phyloP scores from a whole-genome alignment of 352 stramenopile genomes.

The Blastocystis sp. region DNA sequence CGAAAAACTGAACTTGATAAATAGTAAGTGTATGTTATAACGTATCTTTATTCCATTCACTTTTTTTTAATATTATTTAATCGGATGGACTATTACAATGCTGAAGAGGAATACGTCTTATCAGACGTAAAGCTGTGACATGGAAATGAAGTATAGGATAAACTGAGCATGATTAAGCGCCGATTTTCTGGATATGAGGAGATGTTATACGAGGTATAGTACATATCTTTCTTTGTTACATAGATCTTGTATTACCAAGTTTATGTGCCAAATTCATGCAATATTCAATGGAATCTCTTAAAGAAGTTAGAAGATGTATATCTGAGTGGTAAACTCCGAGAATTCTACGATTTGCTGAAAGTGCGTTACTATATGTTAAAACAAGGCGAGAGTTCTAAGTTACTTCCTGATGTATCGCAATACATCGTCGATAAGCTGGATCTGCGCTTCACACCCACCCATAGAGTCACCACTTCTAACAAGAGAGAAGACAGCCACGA shows the following conservation, averaged over 20 bases:
- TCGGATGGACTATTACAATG: not conserved
- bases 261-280: not conserved
- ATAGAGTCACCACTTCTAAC: too few relatives aligned
- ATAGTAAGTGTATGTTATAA: too few relatives aligned
- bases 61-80: not conserved
- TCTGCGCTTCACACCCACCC: not conserved
- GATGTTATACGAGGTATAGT: not conserved
- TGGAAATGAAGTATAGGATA: not conserved
- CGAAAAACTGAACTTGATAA: too few relatives aligned
- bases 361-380: not conserved
- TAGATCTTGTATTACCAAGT: slow-evolving; percentile 32
- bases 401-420: not conserved
- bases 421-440: not conserved
- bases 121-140: not conserved
- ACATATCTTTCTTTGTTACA: not conserved
- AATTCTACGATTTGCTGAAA: not conserved
- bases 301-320: not conserved
- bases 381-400: not conserved
- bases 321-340: not conserved
- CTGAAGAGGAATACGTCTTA: slow-evolving; percentile 29
- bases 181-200: not conserved
- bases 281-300: not conserved
- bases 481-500: not conserved
- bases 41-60: too few relatives aligned
- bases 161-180: not conserved